Conservation (phyloP, 495 filamentous ascomycete species). For the Penicillium cataractarum region DNA sequence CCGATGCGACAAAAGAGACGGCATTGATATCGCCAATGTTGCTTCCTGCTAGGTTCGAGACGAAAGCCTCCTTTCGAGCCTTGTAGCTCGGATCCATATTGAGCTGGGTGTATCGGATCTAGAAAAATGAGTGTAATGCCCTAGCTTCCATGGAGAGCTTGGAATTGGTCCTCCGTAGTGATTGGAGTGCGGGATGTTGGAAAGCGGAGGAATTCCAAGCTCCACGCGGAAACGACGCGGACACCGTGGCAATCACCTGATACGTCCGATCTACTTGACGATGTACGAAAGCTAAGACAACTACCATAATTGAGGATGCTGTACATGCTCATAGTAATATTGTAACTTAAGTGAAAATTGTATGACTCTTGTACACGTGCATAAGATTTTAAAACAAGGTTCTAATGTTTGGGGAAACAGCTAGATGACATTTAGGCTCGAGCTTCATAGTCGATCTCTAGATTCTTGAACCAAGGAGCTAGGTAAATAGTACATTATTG, state of each 20-base stretch:
- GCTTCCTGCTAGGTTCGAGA: conserved; percentile 89
- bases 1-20: conserved; percentile 81
- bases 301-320: not conserved
- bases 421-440: not conserved
- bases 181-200: not conserved
- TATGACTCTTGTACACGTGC: not conserved
- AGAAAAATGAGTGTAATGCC: not conserved
- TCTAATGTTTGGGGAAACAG: not conserved
- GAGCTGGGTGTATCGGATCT: not conserved
- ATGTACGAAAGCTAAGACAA: not conserved
- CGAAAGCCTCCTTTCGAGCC: conserved; percentile 89
- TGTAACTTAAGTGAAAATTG: not conserved
- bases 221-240: conserved; percentile 1
- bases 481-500: not conserved
- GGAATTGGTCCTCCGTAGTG: not conserved
- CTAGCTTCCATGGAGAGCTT: not conserved
- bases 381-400: not conserved
- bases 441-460: not conserved
- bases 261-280: not conserved
- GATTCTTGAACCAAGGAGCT: not conserved
- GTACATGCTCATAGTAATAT: not conserved
- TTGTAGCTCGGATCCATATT: conserved; percentile 75
- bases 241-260: conserved; percentile 23
- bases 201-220: conserved; percentile 8
- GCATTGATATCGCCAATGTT: conserved; percentile 82